phyloP scores from a whole-genome alignment of 805 yeast species.

The Starmera caribaea region DNA sequence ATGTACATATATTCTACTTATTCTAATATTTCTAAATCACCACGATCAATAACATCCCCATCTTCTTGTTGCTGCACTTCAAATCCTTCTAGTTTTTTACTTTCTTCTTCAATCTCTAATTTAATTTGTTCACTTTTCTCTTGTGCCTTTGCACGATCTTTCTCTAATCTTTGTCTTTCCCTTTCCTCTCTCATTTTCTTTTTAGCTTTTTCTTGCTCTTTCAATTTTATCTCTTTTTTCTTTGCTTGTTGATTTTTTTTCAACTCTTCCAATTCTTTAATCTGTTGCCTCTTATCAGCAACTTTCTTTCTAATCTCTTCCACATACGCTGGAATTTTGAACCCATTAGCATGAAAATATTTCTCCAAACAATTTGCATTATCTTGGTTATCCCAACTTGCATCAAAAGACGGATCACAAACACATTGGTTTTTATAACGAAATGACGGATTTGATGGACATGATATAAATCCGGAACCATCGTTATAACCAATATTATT shows the following conservation, averaged over 20 bases:
- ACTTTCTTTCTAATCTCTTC: not conserved
- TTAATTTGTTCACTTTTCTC: slow-evolving; percentile 7
- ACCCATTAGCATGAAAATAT: slow-evolving; percentile 32
- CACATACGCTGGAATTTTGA: slow-evolving; percentile 8
- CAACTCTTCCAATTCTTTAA: not conserved
- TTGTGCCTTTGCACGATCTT: slow-evolving; percentile 1
- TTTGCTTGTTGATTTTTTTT: slow-evolving; percentile 2
- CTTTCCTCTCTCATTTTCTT: slow-evolving; percentile 25
- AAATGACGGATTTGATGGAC: slow-evolving; percentile 59
- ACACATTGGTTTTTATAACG: slow-evolving; percentile 57
- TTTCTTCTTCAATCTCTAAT: slow-evolving; percentile 2
- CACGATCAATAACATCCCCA: too few species aligned
- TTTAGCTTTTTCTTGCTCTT: slow-evolving; percentile 2
- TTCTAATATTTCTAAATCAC: too few species aligned
- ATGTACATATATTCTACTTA: too few species aligned
- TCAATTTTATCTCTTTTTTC: slow-evolving; percentile 7
- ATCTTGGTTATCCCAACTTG: slow-evolving; percentile 52
- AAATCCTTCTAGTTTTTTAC: not conserved
- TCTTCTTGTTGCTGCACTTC: not conserved
- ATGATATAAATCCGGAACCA: slow-evolving; percentile 39
- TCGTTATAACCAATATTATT: slow-evolving; percentile 75
- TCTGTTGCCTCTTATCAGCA: not conserved
- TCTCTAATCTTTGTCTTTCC: slow-evolving; percentile 50
- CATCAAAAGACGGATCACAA: slow-evolving; percentile 64
- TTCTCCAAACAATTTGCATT: slow-evolving; percentile 46